Base-by-base conservation (phyloP, 2,329 filamentous ascomycete genomes). In the Byssochlamys sp. region DNA sequence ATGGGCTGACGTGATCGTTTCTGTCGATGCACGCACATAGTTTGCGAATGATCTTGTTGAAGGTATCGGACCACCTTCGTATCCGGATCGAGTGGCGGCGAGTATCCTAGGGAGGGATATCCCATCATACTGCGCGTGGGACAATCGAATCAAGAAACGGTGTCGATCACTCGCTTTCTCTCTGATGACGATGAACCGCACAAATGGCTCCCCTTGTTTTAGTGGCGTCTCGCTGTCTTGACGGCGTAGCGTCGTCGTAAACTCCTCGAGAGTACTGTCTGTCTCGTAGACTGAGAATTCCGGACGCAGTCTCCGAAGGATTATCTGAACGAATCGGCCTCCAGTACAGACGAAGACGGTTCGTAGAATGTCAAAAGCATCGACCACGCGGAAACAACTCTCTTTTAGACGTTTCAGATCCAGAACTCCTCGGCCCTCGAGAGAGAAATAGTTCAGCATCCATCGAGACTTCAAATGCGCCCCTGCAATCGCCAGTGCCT, bases 41-140 rank as follows among this genome's bases (percentile, higher is more conserved):
- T 72, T 74, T 24, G 74, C 75, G 64, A 78, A 81, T 0, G 78
- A 76, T 2, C 71, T 64, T 1, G 75, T 71, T 3, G 71, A 67
- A 3, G 74, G 70, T 3, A 75, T 62, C 10, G 73, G 67, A 24
- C 67, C 70, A 4, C 73, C 75, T 49, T 75, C 66, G 54, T 81
- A 84, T 4, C 85, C 73, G 0, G 78, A 76, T 2, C 80, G 81
- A 48, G 88, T 79, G 64, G 86, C 83, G 19, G 77, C 77, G 58
- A 87, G 78, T 24, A 87, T 78, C n/a, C 78, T 73, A 0, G 84
- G 81, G 7, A 88, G 77, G 62, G 82, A 87, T 25, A 88, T 84
- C 61, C 85, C 85, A 61, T 88, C 85, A 65, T 87, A 88, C 62
- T 88, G 85, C 0, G 85, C 82, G 67, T 88, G 85, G 0, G 84